Base-by-base conservation (phyloP, 176 grass and related monocot species). In the Rhynchospora tenuis region DNA sequence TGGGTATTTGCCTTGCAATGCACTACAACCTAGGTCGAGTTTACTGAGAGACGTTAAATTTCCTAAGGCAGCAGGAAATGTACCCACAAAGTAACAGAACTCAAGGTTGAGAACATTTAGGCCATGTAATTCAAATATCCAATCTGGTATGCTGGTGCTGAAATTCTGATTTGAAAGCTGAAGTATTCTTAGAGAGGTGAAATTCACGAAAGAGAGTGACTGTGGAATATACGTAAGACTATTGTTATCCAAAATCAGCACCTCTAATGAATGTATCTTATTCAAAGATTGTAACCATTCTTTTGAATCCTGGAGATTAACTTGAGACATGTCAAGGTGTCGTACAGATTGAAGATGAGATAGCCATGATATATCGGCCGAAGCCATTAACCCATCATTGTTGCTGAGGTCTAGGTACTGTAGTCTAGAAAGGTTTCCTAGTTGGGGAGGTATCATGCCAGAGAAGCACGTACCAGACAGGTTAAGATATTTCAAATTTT, bases 381-480 rank as follows among this genome's bases (percentile, higher is more conserved):
- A 50, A 4, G 42, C 19, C 48, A 50, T 50, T 54, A 33, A 33
- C 31, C 23, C 23, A 54, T 48, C 5, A 26, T 54, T 76, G 20
- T 23, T 13, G 11, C 61, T 64, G 12, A 89, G n/a, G 22, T 89
- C 64, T 61, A 86, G 69, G 28, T 83, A 78, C 47, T 79, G 44
- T 22, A 89, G 31, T 33, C 31, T 33, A 33, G 31, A 33, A 33
- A 33, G 31, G 31, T 33, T 33, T 33, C 31, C 31, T 33, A 33
- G 31, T 33, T 33, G 31, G 31, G 31, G 31, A 33, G 31, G 31
- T 33, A 33, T 33, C 31, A 33, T 33, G 31, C 31, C 31, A 33
- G 31, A 33, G 31, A 33, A 33, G 31, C 31, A 33, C 31, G 31
- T 33, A 33, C 31, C 31, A 33, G 31, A 33, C 31, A 33, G 31